These are phyloP conservation scores for Debaryomyces sp. DNA, from an alignment of 1,139 yeast species.

Conservation along the genomic window DNA sequence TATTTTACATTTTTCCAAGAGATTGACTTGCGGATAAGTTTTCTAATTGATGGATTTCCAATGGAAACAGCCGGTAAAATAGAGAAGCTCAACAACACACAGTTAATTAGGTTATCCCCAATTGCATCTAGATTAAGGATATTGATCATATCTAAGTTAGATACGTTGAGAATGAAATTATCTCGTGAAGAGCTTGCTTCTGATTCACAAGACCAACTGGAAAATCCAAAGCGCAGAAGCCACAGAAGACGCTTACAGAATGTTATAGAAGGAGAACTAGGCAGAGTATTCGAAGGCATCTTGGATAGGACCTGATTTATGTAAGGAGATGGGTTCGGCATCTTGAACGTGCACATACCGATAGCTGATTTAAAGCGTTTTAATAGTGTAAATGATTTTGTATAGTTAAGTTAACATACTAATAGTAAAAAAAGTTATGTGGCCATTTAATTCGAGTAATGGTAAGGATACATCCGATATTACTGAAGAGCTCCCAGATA, in stretches of 20 bases:
- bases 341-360: conserved; percentile 4
- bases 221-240: not conserved
- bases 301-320: conserved; percentile 27
- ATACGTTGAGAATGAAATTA: conserved; percentile 15
- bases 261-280: conserved; percentile 36
- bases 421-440: conserved; percentile 15
- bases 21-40: conserved; percentile 44
- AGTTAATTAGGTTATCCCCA: conserved; percentile 48
- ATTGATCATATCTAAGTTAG: conserved; percentile 28
- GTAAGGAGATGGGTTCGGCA: not conserved
- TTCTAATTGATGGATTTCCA: conserved; percentile 43
- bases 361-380: not conserved
- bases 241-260: conserved; percentile 23
- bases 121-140: conserved; percentile 50
- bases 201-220: not conserved
- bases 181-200: not conserved
- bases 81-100: conserved; percentile 41
- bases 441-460: conserved; percentile 23
- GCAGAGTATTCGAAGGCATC: conserved; percentile 44
- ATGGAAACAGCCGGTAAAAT: conserved; percentile 10
- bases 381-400: not conserved
- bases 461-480: conserved; percentile 23
- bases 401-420: not conserved
- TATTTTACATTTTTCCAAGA: conserved; percentile 45
- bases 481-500: conserved; percentile 32